Evolutionary conservation across 2,329 filamentous ascomycete genomes (phyloP).

Genomic region (Fusarium caatingaense): DNA sequence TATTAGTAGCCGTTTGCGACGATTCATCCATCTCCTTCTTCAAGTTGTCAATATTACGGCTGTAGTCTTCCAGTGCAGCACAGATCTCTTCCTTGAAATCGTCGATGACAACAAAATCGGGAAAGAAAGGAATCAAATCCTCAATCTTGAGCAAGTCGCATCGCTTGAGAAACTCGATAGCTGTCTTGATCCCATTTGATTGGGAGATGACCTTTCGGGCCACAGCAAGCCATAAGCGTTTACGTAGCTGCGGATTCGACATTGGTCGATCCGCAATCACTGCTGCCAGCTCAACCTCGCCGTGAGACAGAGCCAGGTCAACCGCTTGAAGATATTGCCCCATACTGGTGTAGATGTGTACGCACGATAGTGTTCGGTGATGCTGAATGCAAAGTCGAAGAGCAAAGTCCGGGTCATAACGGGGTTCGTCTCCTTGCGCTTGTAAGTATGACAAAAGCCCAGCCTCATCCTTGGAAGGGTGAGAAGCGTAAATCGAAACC

Average conservation of each 20-base stretch:
- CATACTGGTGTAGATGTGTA: conserved; percentile 98
- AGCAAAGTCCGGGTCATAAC: conserved; percentile 95
- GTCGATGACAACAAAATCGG: conserved; percentile 97
- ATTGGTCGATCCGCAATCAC: conserved; percentile 89
- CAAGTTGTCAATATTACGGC: conserved; percentile 86
- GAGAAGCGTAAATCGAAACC: conserved; percentile 93
- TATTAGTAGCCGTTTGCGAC: conserved; percentile 87
- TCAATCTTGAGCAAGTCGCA: conserved; percentile 95
- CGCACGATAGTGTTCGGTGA: conserved; percentile 90
- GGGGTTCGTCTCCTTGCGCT: conserved; percentile 85
- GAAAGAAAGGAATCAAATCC: conserved; percentile 97
- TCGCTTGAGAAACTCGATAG: conserved; percentile 91
- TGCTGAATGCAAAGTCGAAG: conserved; percentile 95
- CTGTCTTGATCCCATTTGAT: conserved; percentile 87
- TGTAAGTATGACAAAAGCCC: conserved; percentile 90
- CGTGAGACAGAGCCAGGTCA: conserved; percentile 88
- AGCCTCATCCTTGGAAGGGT: conserved; percentile 84
- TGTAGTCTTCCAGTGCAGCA: conserved; percentile 91
- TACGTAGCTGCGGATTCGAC: conserved; percentile 82
- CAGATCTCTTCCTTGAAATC: conserved; percentile 99
- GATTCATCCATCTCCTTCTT: conserved; percentile 97
- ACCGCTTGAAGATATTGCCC: conserved; percentile 93
- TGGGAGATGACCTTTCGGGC: conserved; percentile 93
- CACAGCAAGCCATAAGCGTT: conserved; percentile 95
- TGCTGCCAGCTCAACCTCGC: conserved; percentile 89